A percentile compares a stretch with the other conserved stretches of the same genome.
Conservation (phyloP, 352 stramenopile species). For the Thalassiosira ordinaria region DNA sequence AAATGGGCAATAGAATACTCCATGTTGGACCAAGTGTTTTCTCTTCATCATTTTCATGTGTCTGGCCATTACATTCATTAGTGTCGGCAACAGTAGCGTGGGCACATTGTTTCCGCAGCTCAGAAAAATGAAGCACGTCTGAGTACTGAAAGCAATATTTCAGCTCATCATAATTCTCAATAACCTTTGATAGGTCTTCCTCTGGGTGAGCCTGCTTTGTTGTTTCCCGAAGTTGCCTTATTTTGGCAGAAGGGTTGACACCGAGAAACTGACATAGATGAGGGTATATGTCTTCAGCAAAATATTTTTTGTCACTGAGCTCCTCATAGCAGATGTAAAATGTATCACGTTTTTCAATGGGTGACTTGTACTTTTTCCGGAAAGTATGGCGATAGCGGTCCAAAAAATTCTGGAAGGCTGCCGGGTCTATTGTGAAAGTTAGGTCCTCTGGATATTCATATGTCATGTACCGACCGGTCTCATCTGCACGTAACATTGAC, state of each 20-base stretch:
- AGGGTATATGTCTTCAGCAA: constrained; percentile 38
- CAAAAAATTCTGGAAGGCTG: constrained; percentile 48
- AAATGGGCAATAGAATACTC: constrained; percentile 42
- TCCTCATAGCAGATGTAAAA: constrained; percentile 55
- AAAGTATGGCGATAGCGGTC: constrained; percentile 49
- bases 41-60: not conserved
- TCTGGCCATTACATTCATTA: not conserved
- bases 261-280: constrained; percentile 43
- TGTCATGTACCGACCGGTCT: constrained; percentile 52
- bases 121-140: constrained; percentile 40
- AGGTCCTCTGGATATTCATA: constrained; percentile 43
- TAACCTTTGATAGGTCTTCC: constrained; percentile 40
- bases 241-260: constrained; percentile 5
- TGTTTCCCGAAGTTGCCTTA: constrained; percentile 36
- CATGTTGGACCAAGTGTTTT: constrained; percentile 8
- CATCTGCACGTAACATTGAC: constrained; percentile 44
- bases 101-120: too few relatives aligned
- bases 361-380: constrained; percentile 41
- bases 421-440: constrained; percentile 41
- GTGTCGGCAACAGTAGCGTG: too few relatives aligned
- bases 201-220: constrained; percentile 37
- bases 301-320: constrained; percentile 21
- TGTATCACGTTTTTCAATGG: constrained; percentile 41
- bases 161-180: constrained; percentile 48
- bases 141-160: constrained; percentile 47